Conservation (phyloP, 1,284 basidiomycete species). For the Somion occarium region DNA sequence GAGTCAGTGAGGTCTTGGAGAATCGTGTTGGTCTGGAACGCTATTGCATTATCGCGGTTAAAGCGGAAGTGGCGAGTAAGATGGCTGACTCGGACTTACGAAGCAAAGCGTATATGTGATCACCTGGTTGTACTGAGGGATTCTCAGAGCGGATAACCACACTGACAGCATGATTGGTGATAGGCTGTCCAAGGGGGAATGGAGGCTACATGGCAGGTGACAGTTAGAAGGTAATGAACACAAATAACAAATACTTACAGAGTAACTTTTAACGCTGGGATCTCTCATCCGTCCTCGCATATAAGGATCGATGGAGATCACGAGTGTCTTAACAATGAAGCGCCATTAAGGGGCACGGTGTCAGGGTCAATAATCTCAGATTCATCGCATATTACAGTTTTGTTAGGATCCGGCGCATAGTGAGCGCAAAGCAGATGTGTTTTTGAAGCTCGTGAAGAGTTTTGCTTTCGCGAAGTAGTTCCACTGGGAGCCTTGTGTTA, state of each 20-base stretch:
- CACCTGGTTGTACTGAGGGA: slow-evolving; percentile 32
- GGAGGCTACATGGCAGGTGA: slow-evolving; percentile 9
- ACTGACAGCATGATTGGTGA: slow-evolving; percentile 30
- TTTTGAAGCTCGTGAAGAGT: slow-evolving; percentile 27
- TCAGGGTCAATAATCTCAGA: slow-evolving; percentile 45
- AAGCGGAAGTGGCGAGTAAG: too few species aligned
- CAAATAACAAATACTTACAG: too few species aligned
- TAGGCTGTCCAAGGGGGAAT: slow-evolving; percentile 33
- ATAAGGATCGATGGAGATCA: slow-evolving; percentile 46
- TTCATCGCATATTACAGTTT: slow-evolving; percentile 41
- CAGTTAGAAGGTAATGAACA: not conserved
- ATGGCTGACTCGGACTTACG: slow-evolving; percentile 17
- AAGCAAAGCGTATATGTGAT: slow-evolving; percentile 36
- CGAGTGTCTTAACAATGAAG: slow-evolving; percentile 44
- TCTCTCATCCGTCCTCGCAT: slow-evolving; percentile 34
- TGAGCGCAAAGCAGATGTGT: too few species aligned
- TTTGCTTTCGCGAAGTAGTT: slow-evolving; percentile 33
- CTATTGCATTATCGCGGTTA: slow-evolving; percentile 10
- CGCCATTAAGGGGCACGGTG: slow-evolving; percentile 42
- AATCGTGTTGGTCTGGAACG: slow-evolving; percentile 22
- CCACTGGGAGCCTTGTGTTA: slow-evolving; percentile 25
- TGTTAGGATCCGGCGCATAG: slow-evolving; percentile 46
- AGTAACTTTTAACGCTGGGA: slow-evolving; percentile 23
- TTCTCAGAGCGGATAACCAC: slow-evolving; percentile 41
- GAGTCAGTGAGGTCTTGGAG: slow-evolving; percentile 6